A percentile compares a stretch with the other conserved stretches of the same genome.
Evolutionary conservation across 192 early-diverging fungal species (phyloP).

Genomic region (Backusella luteola): DNA sequence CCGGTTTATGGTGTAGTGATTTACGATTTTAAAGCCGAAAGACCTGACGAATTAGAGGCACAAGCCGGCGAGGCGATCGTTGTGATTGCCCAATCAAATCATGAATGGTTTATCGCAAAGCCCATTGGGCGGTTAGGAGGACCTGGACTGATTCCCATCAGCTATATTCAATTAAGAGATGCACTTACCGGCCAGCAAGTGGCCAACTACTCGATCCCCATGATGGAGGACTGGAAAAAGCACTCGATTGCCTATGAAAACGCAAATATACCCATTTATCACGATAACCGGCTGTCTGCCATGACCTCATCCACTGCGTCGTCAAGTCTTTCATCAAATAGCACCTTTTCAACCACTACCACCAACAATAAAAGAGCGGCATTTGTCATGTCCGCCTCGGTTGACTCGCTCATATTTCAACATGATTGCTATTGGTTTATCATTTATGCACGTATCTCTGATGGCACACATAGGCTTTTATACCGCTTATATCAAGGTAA

Average conservation of each 20-base stretch:
- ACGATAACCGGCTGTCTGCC: background rate
- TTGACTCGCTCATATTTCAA: conserved; percentile 66
- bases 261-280: conserved; percentile 16
- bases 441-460: conserved; percentile 53
- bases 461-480: conserved; percentile 60
- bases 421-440: conserved; percentile 72
- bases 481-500: conserved; percentile 69
- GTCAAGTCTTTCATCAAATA: background rate
- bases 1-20: conserved; percentile 59
- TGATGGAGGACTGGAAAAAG: conserved; percentile 52
- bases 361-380: conserved; percentile 9
- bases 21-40: conserved; percentile 68
- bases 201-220: conserved; percentile 24
- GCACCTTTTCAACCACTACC: background rate
- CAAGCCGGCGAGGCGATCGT: conserved; percentile 62
- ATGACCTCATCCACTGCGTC: background rate
- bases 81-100: conserved; percentile 69
- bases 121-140: conserved; percentile 53
- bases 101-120: conserved; percentile 74
- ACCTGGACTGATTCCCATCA: conserved; percentile 67
- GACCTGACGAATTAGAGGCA: conserved; percentile 62
- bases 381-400: conserved; percentile 48
- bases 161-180: conserved; percentile 69
- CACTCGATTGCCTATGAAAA: conserved; percentile 45
- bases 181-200: conserved; percentile 42